Percentiles rank a stretch among this genome's conserved stretches.
phyloP scores from a whole-genome alignment of 2,329 filamentous ascomycete genomes.

The Paraphaeosphaeria minitans region DNA sequence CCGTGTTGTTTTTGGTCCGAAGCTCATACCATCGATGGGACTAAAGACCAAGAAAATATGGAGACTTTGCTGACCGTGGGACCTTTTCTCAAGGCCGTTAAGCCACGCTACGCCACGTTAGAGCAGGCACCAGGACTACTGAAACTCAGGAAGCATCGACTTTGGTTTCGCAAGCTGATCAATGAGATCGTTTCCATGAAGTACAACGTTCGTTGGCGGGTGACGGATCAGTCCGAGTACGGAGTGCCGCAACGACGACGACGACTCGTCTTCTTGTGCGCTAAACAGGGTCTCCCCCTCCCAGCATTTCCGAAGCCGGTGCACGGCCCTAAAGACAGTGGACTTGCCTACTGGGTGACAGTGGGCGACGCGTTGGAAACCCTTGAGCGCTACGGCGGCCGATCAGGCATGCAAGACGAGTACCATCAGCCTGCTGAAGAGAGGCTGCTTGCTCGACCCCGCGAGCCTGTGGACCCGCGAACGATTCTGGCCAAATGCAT shows the following conservation, averaged over 20 bases:
- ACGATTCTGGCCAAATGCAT: slow-evolving; percentile 20
- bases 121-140: slow-evolving; percentile 26
- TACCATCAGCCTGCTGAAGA: slow-evolving; percentile 26
- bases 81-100: slow-evolving; percentile 18
- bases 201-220: slow-evolving; percentile 32
- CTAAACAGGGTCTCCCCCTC: slow-evolving; percentile 28
- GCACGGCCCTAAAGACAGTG: slow-evolving; percentile 26
- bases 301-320: slow-evolving; percentile 37
- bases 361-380: slow-evolving; percentile 30
- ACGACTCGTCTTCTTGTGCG: slow-evolving; percentile 36
- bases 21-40: slow-evolving; percentile 21
- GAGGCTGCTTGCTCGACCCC: slow-evolving; percentile 4
- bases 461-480: slow-evolving; percentile 15
- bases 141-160: slow-evolving; percentile 17
- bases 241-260: slow-evolving; percentile 33
- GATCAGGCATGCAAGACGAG: not conserved
- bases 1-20: slow-evolving; percentile 25
- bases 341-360: slow-evolving; percentile 24
- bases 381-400: slow-evolving; percentile 7
- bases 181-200: slow-evolving; percentile 23
- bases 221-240: slow-evolving; percentile 23
- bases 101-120: slow-evolving; percentile 25
- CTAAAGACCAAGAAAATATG: slow-evolving; percentile 29
- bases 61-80: slow-evolving; percentile 26
- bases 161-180: slow-evolving; percentile 20